phyloP scores from a whole-genome alignment of 495 filamentous ascomycete species.

The Bryoglossum gracile region DNA sequence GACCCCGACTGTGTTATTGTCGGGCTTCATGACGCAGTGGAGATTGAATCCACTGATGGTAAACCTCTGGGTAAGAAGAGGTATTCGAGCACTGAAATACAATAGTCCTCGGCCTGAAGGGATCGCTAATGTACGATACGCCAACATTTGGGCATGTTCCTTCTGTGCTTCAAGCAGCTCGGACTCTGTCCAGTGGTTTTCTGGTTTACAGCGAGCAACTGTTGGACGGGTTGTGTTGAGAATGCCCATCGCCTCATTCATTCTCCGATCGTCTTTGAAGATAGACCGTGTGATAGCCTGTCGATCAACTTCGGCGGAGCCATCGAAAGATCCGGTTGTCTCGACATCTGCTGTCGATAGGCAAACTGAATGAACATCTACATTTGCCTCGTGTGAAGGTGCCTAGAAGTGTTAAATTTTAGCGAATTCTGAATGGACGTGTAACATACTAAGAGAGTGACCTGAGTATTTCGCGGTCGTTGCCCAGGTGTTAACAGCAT shows the following conservation, averaged over 20 bases:
- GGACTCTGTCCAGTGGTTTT: slow-evolving; percentile 73
- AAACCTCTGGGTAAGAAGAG: slow-evolving; percentile 84
- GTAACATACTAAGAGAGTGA: slow-evolving; percentile 24
- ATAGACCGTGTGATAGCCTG: slow-evolving; percentile 73
- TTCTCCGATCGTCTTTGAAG: slow-evolving; percentile 84
- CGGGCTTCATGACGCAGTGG: slow-evolving; percentile 81
- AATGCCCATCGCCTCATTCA: slow-evolving; percentile 70
- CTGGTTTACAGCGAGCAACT: slow-evolving; percentile 64
- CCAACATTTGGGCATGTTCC: slow-evolving; percentile 74
- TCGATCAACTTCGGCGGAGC: slow-evolving; percentile 67
- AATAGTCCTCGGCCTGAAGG: slow-evolving; percentile 78
- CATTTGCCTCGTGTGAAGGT: slow-evolving; percentile 56
- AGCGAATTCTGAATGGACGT: slow-evolving; percentile 14
- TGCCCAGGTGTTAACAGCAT: slow-evolving; percentile 50
- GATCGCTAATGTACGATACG: slow-evolving; percentile 79
- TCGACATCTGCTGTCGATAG: slow-evolving; percentile 53
- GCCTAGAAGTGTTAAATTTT: slow-evolving; percentile 28
- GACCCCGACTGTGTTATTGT: slow-evolving; percentile 79
- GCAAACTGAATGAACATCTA: slow-evolving; percentile 68
- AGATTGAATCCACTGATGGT: slow-evolving; percentile 81
- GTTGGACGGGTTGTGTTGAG: slow-evolving; percentile 72
- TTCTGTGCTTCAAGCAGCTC: slow-evolving; percentile 93
- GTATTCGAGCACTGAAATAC: slow-evolving; percentile 73
- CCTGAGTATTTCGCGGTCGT: slow-evolving; percentile 29
- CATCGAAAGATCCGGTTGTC: slow-evolving; percentile 52